phyloP scores from a whole-genome alignment of 1,139 yeast genomes.

The Candida mesenterica region DNA sequence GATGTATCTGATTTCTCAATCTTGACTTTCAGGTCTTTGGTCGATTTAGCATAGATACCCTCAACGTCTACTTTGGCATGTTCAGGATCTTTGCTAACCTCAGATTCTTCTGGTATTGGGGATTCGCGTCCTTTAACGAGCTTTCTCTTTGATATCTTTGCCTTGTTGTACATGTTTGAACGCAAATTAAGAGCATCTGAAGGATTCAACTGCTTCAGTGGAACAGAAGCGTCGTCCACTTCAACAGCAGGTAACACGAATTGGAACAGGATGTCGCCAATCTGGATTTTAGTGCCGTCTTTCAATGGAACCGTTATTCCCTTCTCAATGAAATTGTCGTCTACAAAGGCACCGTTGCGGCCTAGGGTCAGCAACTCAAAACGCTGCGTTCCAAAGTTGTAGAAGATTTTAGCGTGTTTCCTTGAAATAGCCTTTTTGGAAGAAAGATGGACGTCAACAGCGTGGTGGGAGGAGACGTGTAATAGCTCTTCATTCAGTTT shows the following conservation, averaged over 20 bases:
- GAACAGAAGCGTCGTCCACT: slow-evolving; percentile 25
- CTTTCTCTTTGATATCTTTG: not conserved
- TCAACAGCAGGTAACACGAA: slow-evolving; percentile 72
- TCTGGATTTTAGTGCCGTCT: slow-evolving; percentile 83
- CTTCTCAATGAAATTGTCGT: slow-evolving; percentile 80
- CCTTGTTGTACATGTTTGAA: slow-evolving; percentile 36
- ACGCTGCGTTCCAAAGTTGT: slow-evolving; percentile 90
- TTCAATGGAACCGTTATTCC: slow-evolving; percentile 85
- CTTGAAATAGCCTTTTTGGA: slow-evolving; percentile 89
- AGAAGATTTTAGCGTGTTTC: slow-evolving; percentile 90
- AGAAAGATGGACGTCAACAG: slow-evolving; percentile 90
- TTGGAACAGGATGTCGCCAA: slow-evolving; percentile 86
- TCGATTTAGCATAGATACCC: too few species aligned
- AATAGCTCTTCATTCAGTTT: slow-evolving; percentile 63
- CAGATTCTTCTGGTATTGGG: slow-evolving; percentile 1
- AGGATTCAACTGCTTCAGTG: slow-evolving; percentile 43
- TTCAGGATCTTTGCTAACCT: too few species aligned
- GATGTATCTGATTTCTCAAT: too few species aligned
- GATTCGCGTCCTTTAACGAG: not conserved
- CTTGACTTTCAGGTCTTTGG: too few species aligned
- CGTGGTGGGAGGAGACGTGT: slow-evolving; percentile 38
- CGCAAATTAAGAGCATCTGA: slow-evolving; percentile 54
- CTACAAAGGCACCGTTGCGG: slow-evolving; percentile 93
- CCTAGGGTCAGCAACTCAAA: slow-evolving; percentile 90
- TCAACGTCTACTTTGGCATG: too few species aligned